Evolutionary conservation across 2,329 filamentous ascomycete genomes (phyloP).

Genomic region (Colletotrichum sp.): DNA sequence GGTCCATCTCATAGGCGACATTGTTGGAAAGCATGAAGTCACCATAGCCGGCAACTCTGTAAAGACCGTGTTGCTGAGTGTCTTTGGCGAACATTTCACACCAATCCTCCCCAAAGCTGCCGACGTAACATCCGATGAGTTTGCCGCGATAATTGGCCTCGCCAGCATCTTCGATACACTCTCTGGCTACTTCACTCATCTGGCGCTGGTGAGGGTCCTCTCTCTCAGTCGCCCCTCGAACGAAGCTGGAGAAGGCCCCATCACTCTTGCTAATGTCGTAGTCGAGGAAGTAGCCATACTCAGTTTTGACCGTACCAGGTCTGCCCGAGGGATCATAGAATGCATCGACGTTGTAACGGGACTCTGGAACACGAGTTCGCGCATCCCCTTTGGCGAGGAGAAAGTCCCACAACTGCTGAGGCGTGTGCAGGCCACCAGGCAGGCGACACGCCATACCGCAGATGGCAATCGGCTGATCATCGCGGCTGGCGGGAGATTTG

Average conservation of each 20-base stretch:
- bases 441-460: constrained; percentile 50
- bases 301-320: constrained; percentile 9
- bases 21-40: constrained; percentile 26
- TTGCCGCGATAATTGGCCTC: constrained; percentile 27
- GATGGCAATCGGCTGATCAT: constrained; percentile 44
- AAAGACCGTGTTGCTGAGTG: neutral
- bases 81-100: constrained; percentile 20
- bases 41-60: constrained; percentile 12
- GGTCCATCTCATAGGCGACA: constrained; percentile 16
- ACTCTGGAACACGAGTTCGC: constrained; percentile 10
- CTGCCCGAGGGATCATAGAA: constrained; percentile 7
- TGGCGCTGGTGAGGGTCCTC: neutral
- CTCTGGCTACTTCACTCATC: constrained; percentile 33
- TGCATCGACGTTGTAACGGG: constrained; percentile 19
- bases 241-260: neutral
- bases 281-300: constrained; percentile 22
- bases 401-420: constrained; percentile 40
- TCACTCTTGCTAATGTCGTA: neutral
- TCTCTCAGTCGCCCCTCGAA: neutral
- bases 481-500: neutral
- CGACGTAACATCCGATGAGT: constrained; percentile 30
- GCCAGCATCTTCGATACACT: constrained; percentile 33
- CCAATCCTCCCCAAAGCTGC: constrained; percentile 10
- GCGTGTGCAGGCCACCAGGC: constrained; percentile 34
- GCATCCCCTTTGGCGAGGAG: constrained; percentile 19